Evolutionary conservation across 164 flowering plant species (phyloP).

Genomic region (Liriodendron chinense): DNA sequence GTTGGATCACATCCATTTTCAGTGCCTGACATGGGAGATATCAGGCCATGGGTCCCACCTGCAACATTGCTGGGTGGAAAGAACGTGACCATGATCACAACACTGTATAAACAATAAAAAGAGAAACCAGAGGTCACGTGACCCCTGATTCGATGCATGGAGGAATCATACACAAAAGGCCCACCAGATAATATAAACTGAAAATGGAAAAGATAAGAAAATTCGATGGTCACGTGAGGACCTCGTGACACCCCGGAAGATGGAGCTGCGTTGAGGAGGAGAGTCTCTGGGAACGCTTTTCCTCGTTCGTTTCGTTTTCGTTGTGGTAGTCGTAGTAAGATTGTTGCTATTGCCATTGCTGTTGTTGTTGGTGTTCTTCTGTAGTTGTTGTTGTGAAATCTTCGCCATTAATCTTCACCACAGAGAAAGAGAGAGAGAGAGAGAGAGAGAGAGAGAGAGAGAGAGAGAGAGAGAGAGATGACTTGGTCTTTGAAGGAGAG

Average conservation of each 20-base stretch:
- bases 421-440: not conserved
- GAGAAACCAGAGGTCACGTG: too few relatives aligned
- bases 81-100: too few relatives aligned
- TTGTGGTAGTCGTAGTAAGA: conserved; percentile 1
- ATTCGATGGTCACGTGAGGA: conserved; percentile 13
- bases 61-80: too few relatives aligned
- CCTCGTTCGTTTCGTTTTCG: conserved; percentile 62
- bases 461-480: conserved; percentile 5
- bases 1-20: too few relatives aligned
- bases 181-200: not conserved
- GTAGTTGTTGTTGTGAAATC: conserved; percentile 20
- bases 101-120: too few relatives aligned
- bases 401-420: conserved; percentile 34
- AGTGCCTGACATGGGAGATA: too few relatives aligned
- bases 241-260: conserved; percentile 92
- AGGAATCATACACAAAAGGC: too few relatives aligned
- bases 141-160: too few relatives aligned
- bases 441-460: not conserved
- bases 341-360: conserved; percentile 5
- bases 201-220: too few relatives aligned
- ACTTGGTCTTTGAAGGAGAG: conserved; percentile 22
- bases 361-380: conserved; percentile 15
- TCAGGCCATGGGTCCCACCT: too few relatives aligned
- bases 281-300: conserved; percentile 74
- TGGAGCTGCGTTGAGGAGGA: conserved; percentile 85